A percentile compares a stretch with the other conserved stretches of the same genome.
phyloP scores from a whole-genome alignment of 2,329 filamentous ascomycete species.

The Pseudocercospora ulei region DNA sequence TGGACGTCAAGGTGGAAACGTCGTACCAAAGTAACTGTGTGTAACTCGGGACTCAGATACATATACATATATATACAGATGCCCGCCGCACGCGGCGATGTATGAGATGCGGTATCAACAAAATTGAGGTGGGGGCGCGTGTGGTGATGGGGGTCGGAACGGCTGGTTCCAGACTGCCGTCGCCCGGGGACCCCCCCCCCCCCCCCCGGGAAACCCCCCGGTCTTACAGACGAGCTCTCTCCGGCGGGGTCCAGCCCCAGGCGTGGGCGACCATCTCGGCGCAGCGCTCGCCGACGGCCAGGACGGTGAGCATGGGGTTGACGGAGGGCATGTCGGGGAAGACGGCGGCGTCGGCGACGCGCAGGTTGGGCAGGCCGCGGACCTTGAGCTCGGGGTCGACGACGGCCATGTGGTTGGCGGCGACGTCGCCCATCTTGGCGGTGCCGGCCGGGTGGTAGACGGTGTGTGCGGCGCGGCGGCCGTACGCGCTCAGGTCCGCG shows the following conservation, averaged over 20 bases:
- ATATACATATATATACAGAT: too few species aligned
- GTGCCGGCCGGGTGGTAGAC: conserved; percentile 86
- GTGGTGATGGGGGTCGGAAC: too few species aligned
- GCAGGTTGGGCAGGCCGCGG: conserved; percentile 59
- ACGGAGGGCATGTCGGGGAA: conserved; percentile 80
- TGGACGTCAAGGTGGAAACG: too few species aligned
- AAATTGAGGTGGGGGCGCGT: too few species aligned
- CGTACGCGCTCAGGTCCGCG: conserved; percentile 73
- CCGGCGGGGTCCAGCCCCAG: conserved; percentile 54
- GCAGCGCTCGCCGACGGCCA: conserved; percentile 71
- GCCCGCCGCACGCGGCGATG: too few species aligned
- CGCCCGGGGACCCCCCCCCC: too few species aligned
- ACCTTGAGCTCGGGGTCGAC: conserved; percentile 68
- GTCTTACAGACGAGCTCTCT: conserved; percentile 46
- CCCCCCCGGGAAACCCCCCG: neutral
- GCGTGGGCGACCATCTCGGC: conserved; percentile 74
- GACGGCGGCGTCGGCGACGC: conserved; percentile 77
- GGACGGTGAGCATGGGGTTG: conserved; percentile 84
- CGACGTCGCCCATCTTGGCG: conserved; percentile 75
- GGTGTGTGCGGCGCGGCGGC: conserved; percentile 69
- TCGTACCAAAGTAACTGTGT: too few species aligned
- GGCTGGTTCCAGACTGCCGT: too few species aligned
- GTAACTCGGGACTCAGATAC: too few species aligned
- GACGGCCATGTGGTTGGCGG: conserved; percentile 60
- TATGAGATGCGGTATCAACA: too few species aligned